Base-by-base conservation (phyloP, 2,329 filamentous ascomycete genomes). In the Scorias spongiosa region DNA sequence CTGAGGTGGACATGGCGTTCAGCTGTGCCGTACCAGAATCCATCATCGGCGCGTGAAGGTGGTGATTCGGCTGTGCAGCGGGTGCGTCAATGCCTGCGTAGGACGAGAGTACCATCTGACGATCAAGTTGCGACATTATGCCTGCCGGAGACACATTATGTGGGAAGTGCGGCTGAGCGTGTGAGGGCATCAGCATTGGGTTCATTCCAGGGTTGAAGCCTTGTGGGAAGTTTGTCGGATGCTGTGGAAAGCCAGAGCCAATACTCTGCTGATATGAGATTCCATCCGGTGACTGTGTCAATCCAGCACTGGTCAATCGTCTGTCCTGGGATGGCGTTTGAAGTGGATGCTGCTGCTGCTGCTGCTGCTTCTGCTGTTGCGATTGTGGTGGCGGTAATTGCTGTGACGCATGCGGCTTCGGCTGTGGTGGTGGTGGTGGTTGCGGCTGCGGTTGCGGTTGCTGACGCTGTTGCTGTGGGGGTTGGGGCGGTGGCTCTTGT, bases 71-170 rank as follows among this genome's bases (percentile, higher is more conserved):
- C 51, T 42, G 63, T 17, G 60, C 52, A 14, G 55, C 48, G n/a
- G 48, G 28, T 5, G 64, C 64, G 59, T 78, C 63, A 53, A 76
- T 60, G 28, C 67, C 71, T 8, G 70, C 68, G 55, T 87, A 89
- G 1, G 79, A 81, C 32, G 78, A 79, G 49, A 85, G 84, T 1
- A 86, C 79, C 49, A 87, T 76, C 54, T 86, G 81, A 2, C 81
- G 72, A 53, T 88, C 82, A 11, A 89, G 72, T 47, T 84, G 78
- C 9, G 80, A 78, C 20, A 86, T 65, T 43, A 78, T 69, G 2
- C 65, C 66, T 46, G 68, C 64, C 15, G 63, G 61, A 45, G 68
- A 69, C 53, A 30, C 57, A 59, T 51, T 54, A 45, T 63, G 58
- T 41, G 65, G 59, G 17, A 64, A 59, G 66, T 65, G 39, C 57